Base-by-base conservation (phyloP, 2,329 filamentous ascomycete genomes). In the Helotiales sp. region DNA sequence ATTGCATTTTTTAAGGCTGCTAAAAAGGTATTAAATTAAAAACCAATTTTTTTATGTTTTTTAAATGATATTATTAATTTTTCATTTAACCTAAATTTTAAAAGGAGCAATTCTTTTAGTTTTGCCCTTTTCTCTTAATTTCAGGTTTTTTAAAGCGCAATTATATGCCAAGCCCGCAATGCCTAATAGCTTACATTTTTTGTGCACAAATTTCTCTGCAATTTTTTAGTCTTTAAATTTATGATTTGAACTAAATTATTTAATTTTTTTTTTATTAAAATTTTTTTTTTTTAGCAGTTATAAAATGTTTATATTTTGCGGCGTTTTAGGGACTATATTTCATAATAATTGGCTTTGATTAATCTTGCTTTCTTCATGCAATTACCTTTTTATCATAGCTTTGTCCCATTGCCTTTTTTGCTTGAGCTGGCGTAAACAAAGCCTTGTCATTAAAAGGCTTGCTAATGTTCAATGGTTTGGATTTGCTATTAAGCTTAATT, bases 141-240 rank as follows among this genome's bases (percentile, higher is more conserved):
- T 17, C 50, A 54, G 26, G 50, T 54, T 28, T 1, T 54, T 32
- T 6, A 54, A 54, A 30, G n/a, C 28, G 50, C 28, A 54, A 17
- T 54, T 54, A 8, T 54, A 54, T 15, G 50, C 28, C 26, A 54
- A 54, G 50, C 50, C 50, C 26, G 50, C 50, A 17, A 54, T 54
- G 1, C 28, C 26, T 3, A 54, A 30, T 20, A 54, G 28, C 50
- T 54, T 15, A 54, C 50, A 28, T 54, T 28, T 54, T 20, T 20
- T 54, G 15, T 28, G 50, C 17, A 54, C 50, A 28, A 54, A 54
- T 54, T 54, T 54, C 49, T 52, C 30, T 15, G 49, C 49, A 4
- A 52, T 26, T 52, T 52, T 52, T 15, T 20, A 1, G 26, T 54
- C 50, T 30, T 28, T 8, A 32, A 54, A 28, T 54, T 17, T 28